These are phyloP conservation scores for Adansonia rubrostipa DNA, from an alignment of 441 rosid species.

Conservation along the genomic window DNA sequence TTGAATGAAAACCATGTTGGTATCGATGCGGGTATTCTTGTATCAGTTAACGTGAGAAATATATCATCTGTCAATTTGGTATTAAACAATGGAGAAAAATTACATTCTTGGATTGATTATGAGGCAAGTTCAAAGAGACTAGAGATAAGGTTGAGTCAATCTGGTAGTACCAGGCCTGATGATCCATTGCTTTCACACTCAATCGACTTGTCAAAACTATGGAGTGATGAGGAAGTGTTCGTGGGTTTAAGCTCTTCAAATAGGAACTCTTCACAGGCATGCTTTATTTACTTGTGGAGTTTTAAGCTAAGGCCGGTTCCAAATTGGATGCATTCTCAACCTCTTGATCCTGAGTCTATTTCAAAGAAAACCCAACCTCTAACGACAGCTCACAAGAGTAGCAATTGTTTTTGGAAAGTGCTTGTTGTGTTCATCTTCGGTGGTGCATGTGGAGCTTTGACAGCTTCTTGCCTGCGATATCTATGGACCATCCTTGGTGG, in stretches of 20 bases:
- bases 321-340: conserved; percentile 65
- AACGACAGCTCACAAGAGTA: conserved; percentile 40
- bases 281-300: conserved; percentile 71
- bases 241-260: conserved; percentile 67
- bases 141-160: conserved; percentile 63
- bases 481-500: conserved; percentile 63
- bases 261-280: conserved; percentile 49
- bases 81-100: conserved; percentile 45
- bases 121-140: conserved; percentile 58
- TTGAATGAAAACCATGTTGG: conserved; percentile 55
- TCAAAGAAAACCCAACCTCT: conserved; percentile 34
- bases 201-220: conserved; percentile 56
- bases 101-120: conserved; percentile 73
- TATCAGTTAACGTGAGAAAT: conserved; percentile 45
- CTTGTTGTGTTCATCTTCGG: conserved; percentile 60
- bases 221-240: conserved; percentile 51
- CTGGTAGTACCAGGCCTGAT: conserved; percentile 41
- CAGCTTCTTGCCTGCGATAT: conserved; percentile 60
- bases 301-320: conserved; percentile 49
- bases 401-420: conserved; percentile 50
- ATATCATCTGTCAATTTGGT: conserved; percentile 42
- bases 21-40: conserved; percentile 55
- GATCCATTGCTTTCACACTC: conserved; percentile 49
- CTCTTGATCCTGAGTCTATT: conserved; percentile 52
- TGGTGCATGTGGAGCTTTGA: conserved; percentile 62